phyloP scores from a whole-genome alignment of 2,329 filamentous ascomycete genomes.

The Teratosphaeria epicoccoides region DNA sequence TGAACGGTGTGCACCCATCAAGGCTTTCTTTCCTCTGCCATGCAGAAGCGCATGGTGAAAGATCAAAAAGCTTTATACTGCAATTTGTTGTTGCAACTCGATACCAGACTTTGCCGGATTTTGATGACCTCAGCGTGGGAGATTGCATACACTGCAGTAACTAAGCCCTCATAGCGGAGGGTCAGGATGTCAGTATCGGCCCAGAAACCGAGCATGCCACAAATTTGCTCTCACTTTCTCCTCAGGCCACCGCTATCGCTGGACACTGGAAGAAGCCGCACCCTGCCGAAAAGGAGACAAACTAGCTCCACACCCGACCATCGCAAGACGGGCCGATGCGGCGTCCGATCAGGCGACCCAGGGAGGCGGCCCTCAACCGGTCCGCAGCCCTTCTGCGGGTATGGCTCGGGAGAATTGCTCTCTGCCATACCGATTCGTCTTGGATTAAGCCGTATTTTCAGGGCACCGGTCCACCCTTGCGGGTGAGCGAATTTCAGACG shows the following conservation, averaged over 20 bases:
- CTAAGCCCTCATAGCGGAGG: background rate
- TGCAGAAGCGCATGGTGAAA: too few species aligned
- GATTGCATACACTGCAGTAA: background rate
- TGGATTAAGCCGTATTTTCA: background rate
- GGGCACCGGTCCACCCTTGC: background rate
- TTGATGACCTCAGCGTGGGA: background rate
- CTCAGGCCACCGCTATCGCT: background rate
- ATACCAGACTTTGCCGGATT: too few species aligned
- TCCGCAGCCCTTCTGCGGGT: too few species aligned
- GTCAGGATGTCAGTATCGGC: background rate
- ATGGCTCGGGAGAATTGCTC: too few species aligned
- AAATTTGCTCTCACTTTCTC: background rate
- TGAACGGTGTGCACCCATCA: background rate
- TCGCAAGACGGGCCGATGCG: background rate
- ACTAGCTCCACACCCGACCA: background rate
- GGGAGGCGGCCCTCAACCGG: too few species aligned
- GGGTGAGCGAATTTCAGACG: background rate
- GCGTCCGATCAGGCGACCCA: background rate
- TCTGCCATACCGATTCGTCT: too few species aligned
- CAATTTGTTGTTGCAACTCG: background rate
- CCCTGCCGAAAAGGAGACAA: background rate
- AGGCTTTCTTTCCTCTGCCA: too few species aligned
- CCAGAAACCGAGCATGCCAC: background rate
- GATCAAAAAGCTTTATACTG: too few species aligned
- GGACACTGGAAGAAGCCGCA: background rate